Percentiles rank a stretch among this genome's conserved stretches.
phyloP scores from a whole-genome alignment of 345 rosid genomes.

The Salix caprea region DNA sequence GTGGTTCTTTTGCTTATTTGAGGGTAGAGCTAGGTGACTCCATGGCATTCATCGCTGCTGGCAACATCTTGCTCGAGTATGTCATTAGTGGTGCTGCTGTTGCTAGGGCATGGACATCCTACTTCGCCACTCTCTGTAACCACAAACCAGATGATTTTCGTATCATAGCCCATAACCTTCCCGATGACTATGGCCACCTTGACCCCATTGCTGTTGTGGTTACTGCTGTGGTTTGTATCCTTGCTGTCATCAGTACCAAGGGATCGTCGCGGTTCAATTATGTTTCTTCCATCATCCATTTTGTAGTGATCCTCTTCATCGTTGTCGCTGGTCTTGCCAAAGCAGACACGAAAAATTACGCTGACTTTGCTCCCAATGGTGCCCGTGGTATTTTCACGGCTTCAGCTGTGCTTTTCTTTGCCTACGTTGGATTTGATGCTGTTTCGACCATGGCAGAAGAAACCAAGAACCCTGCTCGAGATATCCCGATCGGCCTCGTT shows the following conservation, averaged over 20 bases:
- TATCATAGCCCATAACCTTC: not conserved
- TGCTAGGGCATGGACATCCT: not conserved
- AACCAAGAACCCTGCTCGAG: not conserved
- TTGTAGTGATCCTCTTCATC: not conserved
- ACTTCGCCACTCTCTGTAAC: slow-evolving; percentile 3
- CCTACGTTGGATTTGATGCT: slow-evolving; percentile 1
- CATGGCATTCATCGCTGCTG: slow-evolving; percentile 3
- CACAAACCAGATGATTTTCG: not conserved
- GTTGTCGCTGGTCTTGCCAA: not conserved
- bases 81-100: slow-evolving; percentile 4
- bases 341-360: slow-evolving; percentile 1
- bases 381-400: not conserved
- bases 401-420: slow-evolving; percentile 1
- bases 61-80: slow-evolving; percentile 3
- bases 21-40: slow-evolving; percentile 3
- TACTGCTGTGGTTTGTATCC: not conserved
- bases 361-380: not conserved
- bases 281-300: not conserved
- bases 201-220: not conserved
- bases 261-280: slow-evolving; percentile 6
- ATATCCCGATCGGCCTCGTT: slow-evolving; percentile 1
- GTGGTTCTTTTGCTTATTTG: slow-evolving; percentile 4
- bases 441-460: slow-evolving; percentile 7
- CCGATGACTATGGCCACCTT: slow-evolving; percentile 1
- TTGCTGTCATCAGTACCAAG: not conserved